Evolutionary conservation across 352 stramenopile genomes (phyloP).

Genomic region (Phytophthora pluvialis): DNA sequence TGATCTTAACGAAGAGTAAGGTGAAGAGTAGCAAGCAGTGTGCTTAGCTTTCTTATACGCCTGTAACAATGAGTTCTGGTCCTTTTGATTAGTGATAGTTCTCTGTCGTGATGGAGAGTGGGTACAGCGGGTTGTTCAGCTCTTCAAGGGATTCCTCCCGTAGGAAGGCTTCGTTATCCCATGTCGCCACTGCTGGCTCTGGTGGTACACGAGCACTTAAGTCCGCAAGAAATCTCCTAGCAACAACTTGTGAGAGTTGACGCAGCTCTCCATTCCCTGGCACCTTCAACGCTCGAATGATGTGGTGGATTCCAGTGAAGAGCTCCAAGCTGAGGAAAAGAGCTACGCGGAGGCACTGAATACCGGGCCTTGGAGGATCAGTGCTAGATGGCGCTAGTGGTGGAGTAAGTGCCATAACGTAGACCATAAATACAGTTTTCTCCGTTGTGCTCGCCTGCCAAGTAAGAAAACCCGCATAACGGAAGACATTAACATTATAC

Average conservation of each 20-base stretch:
- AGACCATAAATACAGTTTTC: slow-evolving; percentile 56
- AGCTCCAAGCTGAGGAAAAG: slow-evolving; percentile 59
- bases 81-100: neutral
- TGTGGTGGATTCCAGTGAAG: slow-evolving; percentile 44
- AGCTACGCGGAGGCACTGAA: slow-evolving; percentile 34
- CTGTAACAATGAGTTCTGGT: slow-evolving; percentile 5
- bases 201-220: slow-evolving; percentile 29
- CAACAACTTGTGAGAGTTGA: slow-evolving; percentile 39
- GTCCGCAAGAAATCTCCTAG: slow-evolving; percentile 38
- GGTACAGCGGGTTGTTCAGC: slow-evolving; percentile 53
- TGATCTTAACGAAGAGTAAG: slow-evolving; percentile 9
- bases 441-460: slow-evolving; percentile 37
- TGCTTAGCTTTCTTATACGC: slow-evolving; percentile 12
- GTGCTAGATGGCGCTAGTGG: neutral
- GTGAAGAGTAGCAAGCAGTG: slow-evolving; percentile 7
- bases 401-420: slow-evolving; percentile 44
- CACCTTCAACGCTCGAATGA: slow-evolving; percentile 56
- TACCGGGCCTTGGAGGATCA: neutral
- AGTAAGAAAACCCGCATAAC: neutral
- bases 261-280: slow-evolving; percentile 39
- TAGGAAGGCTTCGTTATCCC: slow-evolving; percentile 52
- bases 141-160: slow-evolving; percentile 44
- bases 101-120: slow-evolving; percentile 53
- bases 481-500: neutral
- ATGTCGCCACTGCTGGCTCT: slow-evolving; percentile 26